These are phyloP conservation scores for Epichloe gansuensis DNA, from an alignment of 2,329 filamentous ascomycete species.

Conservation along the genomic window DNA sequence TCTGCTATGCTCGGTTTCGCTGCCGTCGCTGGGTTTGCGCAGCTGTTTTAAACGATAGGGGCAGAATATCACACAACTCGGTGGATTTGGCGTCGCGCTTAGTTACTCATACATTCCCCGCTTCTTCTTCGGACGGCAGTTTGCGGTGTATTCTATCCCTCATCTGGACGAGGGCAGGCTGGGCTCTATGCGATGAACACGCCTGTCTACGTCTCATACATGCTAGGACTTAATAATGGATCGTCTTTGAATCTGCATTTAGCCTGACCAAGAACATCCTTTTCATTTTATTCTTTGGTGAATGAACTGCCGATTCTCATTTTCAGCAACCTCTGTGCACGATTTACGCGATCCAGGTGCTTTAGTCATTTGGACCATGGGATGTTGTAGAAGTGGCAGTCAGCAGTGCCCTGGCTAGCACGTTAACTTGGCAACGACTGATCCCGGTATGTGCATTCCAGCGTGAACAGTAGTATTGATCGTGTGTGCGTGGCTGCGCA, in stretches of 20 bases:
- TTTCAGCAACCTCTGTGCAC: neutral
- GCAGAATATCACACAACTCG: conserved; percentile 15
- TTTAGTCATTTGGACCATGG: too few relatives aligned
- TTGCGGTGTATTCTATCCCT: conserved; percentile 20
- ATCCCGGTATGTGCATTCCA: neutral
- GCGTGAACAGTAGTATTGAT: neutral
- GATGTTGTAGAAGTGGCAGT: too few relatives aligned
- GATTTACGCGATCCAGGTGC: neutral
- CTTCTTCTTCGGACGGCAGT: conserved; percentile 23
- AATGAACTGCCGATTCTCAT: neutral
- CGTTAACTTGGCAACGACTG: neutral
- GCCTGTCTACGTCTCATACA: conserved; percentile 13
- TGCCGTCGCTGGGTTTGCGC: conserved; percentile 33
- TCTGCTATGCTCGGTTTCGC: conserved; percentile 33
- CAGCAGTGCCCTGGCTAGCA: neutral
- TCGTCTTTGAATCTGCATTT: conserved; percentile 20
- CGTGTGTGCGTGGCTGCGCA: neutral
- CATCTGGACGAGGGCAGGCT: conserved; percentile 13
- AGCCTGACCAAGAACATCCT: neutral
- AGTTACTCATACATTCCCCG: conserved; percentile 20
- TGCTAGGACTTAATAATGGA: conserved; percentile 33
- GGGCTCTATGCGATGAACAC: conserved; percentile 12
- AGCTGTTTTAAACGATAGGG: conserved; percentile 34
- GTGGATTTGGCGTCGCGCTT: conserved; percentile 24
- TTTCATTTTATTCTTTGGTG: neutral